Percentiles rank a stretch among this genome's conserved stretches.
Conservation (phyloP, 495 filamentous ascomycete species). For the Chaetomium cochliodes region DNA sequence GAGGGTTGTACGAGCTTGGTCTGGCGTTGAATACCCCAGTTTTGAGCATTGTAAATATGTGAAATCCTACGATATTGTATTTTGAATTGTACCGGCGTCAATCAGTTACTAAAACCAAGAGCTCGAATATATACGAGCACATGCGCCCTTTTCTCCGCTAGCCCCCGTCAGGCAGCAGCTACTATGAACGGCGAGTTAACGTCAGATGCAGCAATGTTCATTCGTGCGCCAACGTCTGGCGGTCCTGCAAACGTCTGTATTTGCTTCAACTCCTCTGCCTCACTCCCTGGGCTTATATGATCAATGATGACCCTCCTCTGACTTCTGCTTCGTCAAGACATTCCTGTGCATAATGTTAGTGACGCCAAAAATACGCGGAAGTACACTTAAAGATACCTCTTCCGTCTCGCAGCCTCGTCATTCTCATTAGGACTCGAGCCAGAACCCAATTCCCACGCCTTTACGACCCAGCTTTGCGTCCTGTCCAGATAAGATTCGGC, state of each 20-base stretch:
- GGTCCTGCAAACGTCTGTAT: background rate
- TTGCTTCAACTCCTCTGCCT: background rate
- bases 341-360: conserved; percentile 7
- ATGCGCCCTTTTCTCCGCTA: no score
- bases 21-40: conserved; percentile 7
- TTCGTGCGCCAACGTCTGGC: background rate
- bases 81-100: no score
- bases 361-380: background rate
- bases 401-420: conserved; percentile 42
- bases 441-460: conserved; percentile 66
- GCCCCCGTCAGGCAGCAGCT: no score
- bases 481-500: conserved; percentile 78
- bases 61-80: background rate
- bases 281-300: background rate
- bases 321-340: conserved; percentile 12
- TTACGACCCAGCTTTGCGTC: conserved; percentile 79
- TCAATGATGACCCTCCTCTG: background rate
- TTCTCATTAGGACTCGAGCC: conserved; percentile 31
- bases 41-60: background rate
- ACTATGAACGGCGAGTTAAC: no score
- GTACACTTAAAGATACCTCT: conserved; percentile 20
- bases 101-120: no score
- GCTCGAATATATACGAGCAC: no score
- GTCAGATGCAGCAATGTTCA: no score
- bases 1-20: background rate